Percentiles rank a stretch among this genome's conserved stretches.
Conservation (phyloP, 2,329 filamentous ascomycete genomes). For the Talaromyces funiculosus region DNA sequence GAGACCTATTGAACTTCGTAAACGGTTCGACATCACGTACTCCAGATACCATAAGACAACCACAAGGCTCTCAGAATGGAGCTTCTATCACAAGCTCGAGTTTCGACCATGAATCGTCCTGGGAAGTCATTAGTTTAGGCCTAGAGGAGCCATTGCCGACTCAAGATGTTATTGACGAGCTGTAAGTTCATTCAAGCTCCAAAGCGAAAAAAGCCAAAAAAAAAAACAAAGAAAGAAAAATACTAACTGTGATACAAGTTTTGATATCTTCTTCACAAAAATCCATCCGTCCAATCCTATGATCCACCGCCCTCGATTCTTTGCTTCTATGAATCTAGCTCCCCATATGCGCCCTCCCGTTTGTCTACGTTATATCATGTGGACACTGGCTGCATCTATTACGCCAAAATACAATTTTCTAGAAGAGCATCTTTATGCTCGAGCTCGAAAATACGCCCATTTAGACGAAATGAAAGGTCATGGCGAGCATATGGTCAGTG, state of each 20-base stretch:
- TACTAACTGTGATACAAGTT: constrained; percentile 49
- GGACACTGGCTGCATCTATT: constrained; percentile 84
- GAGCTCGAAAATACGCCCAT: constrained; percentile 85
- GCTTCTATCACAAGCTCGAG: constrained; percentile 20
- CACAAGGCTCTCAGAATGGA: constrained; percentile 7
- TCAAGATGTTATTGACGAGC: constrained; percentile 74
- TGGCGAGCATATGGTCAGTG: constrained; percentile 79
- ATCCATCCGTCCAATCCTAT: constrained; percentile 80
- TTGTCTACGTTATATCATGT: constrained; percentile 88
- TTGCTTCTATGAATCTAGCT: constrained; percentile 84
- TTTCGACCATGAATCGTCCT: constrained; percentile 53
- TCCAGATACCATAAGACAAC: background rate
- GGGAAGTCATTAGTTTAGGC: constrained; percentile 80
- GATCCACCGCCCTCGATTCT: constrained; percentile 81
- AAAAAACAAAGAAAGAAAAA: background rate
- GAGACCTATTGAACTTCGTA: constrained; percentile 22
- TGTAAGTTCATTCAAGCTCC: constrained; percentile 48
- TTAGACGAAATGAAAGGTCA: constrained; percentile 86
- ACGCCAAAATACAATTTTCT: constrained; percentile 73
- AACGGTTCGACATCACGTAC: constrained; percentile 15
- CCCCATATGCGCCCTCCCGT: constrained; percentile 80
- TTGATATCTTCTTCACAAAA: constrained; percentile 80
- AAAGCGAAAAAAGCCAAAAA: no score
- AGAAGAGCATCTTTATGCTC: constrained; percentile 83
- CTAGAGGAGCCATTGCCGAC: constrained; percentile 76